phyloP scores from a whole-genome alignment of 495 filamentous ascomycete genomes.

The Aspergillus baeticus region DNA sequence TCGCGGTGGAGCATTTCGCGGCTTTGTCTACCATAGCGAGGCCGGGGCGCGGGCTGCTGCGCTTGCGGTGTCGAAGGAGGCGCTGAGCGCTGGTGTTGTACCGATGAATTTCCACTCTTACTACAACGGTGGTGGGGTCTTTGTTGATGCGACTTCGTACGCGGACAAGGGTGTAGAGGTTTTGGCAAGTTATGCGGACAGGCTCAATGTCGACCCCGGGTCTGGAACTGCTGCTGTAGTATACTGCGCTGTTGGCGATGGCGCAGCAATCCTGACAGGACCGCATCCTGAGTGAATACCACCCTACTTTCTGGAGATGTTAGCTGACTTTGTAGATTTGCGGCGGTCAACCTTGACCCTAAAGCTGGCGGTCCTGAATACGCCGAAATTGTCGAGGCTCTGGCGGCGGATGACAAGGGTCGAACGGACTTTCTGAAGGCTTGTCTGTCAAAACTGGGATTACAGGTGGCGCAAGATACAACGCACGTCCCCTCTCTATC shows the following conservation, averaged over 20 bases:
- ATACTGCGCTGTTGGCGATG: constrained; percentile 85
- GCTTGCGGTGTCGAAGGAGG: constrained; percentile 62
- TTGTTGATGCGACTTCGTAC: constrained; percentile 71
- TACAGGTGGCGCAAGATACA: constrained; percentile 69
- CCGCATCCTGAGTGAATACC: constrained; percentile 87
- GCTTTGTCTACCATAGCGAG: constrained; percentile 92
- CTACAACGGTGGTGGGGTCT: constrained; percentile 96
- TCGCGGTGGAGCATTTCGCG: constrained; percentile 81
- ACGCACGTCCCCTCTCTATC: constrained; percentile 78
- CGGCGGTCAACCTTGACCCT: constrained; percentile 70
- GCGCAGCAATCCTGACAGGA: constrained; percentile 75
- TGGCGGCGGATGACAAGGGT: constrained; percentile 68
- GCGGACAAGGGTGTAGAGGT: constrained; percentile 69
- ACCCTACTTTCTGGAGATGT: neutral
- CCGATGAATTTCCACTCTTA: constrained; percentile 72
- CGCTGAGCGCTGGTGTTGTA: constrained; percentile 52
- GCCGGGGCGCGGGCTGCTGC: constrained; percentile 73
- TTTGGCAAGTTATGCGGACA: constrained; percentile 74
- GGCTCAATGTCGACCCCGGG: constrained; percentile 76
- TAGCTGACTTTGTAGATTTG: constrained; percentile 60
- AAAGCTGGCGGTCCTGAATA: constrained; percentile 63
- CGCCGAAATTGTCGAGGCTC: constrained; percentile 61
- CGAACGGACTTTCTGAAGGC: constrained; percentile 78
- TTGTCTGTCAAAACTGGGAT: constrained; percentile 77
- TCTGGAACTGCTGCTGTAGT: constrained; percentile 73